Conservation (phyloP, 83 land plant species). For the Picea mariana region DNA sequence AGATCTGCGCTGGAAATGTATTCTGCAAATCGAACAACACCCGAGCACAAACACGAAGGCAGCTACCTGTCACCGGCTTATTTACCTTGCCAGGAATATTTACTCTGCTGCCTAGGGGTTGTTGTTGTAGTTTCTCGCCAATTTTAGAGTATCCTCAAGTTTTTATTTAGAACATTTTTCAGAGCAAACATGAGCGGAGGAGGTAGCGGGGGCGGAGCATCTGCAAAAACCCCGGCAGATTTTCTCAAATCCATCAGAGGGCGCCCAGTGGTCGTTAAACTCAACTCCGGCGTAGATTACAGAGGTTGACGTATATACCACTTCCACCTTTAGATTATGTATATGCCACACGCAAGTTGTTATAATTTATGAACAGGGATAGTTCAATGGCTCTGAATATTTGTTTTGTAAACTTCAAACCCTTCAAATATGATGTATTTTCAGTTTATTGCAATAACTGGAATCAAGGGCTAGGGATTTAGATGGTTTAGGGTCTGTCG, state of each 20-base stretch:
- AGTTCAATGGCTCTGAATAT: background rate
- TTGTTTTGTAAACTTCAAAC: background rate
- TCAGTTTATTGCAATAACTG: background rate
- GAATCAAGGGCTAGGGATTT: background rate
- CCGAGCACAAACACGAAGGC: too few relatives aligned
- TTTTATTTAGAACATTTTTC: background rate
- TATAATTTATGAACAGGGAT: background rate
- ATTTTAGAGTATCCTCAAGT: background rate
- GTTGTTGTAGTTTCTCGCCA: too few relatives aligned
- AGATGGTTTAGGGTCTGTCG: too few relatives aligned
- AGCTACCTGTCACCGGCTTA: too few relatives aligned
- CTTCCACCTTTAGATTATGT: background rate
- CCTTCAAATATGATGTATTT: background rate
- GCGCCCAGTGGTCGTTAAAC: conserved; percentile 96
- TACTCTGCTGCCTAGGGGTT: too few relatives aligned
- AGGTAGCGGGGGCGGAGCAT: conserved; percentile 48
- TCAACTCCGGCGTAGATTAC: conserved; percentile 96
- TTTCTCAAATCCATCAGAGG: conserved; percentile 94
- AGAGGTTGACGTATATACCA: conserved; percentile 47
- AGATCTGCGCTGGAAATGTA: too few relatives aligned
- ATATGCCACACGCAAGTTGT: background rate
- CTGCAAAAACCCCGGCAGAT: conserved; percentile 90
- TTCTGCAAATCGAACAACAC: too few relatives aligned
- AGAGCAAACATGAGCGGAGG: conserved; percentile 19
- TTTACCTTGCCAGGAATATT: too few relatives aligned